A percentile compares a stretch with the other conserved stretches of the same genome.
Conservation (phyloP, 257 asterid genomes). For the Gentiana macrophylla region DNA sequence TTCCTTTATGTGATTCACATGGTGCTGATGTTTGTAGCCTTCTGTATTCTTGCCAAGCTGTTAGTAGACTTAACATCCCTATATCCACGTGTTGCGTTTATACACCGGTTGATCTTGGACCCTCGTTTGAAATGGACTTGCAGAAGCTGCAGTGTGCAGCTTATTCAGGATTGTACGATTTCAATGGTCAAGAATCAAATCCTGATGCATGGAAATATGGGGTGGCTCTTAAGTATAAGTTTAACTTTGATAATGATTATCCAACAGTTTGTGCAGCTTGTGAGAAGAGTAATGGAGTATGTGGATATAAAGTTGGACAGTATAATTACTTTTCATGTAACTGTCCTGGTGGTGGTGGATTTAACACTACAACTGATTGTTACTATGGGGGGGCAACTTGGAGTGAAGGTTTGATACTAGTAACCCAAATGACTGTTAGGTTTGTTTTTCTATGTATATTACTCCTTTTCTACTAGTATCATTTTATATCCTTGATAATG, state of each 20-base stretch:
- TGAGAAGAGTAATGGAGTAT: conserved; percentile 73
- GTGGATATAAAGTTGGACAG: conserved; percentile 38
- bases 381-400: conserved; percentile 40
- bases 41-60: conserved; percentile 52
- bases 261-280: conserved; percentile 57
- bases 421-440: conserved; percentile 33
- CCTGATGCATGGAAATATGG: conserved; percentile 71
- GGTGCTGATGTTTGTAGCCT: conserved; percentile 46
- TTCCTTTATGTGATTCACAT: conserved; percentile 46
- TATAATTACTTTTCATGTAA: conserved; percentile 44
- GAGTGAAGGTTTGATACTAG: conserved; percentile 29
- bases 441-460: background rate
- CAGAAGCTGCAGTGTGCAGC: conserved; percentile 46
- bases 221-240: conserved; percentile 61
- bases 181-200: conserved; percentile 36
- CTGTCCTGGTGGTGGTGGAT: conserved; percentile 61
- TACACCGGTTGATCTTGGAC: conserved; percentile 84
- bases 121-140: conserved; percentile 67
- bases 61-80: conserved; percentile 43
- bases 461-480: too few species aligned
- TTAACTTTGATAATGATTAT: conserved; percentile 56
- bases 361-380: conserved; percentile 57
- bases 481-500: background rate
- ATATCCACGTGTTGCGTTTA: conserved; percentile 64
- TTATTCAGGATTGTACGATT: conserved; percentile 60